Evolutionary conservation across 108 stramenopile genomes (phyloP).

Genomic region (Nitzschia putrida): DNA sequence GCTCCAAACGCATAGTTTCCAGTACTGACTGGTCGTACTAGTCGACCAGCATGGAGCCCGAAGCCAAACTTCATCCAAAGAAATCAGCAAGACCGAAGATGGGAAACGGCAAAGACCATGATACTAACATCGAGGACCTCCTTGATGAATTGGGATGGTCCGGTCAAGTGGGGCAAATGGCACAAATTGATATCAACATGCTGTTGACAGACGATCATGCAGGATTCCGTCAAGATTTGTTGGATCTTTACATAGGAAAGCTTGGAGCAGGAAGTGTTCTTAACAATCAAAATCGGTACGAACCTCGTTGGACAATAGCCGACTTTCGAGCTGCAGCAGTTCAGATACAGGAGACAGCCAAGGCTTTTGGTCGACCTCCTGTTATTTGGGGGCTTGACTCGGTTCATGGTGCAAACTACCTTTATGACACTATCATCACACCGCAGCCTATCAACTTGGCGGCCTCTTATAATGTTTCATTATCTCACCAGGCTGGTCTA

Average conservation of each 20-base stretch:
- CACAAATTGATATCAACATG: constrained; percentile 57
- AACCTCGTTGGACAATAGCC: constrained; percentile 31
- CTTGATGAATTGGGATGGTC: constrained; percentile 41
- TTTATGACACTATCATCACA: constrained; percentile 59
- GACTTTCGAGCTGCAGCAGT: constrained; percentile 42
- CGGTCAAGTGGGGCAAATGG: constrained; percentile 58
- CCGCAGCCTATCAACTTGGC: constrained; percentile 83
- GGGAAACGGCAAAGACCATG: too few relatives aligned
- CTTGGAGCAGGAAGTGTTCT: constrained; percentile 57
- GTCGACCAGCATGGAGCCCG: background rate
- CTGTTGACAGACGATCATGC: constrained; percentile 37
- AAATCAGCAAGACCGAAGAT: too few relatives aligned
- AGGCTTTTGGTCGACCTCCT: constrained; percentile 46
- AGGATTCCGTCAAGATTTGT: constrained; percentile 7
- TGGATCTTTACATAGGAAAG: constrained; percentile 51
- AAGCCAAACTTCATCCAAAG: too few relatives aligned
- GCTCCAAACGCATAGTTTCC: too few relatives aligned
- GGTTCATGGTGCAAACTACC: constrained; percentile 89
- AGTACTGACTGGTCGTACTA: background rate
- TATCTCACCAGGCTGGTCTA: constrained; percentile 54
- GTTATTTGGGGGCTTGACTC: constrained; percentile 77
- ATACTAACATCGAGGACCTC: constrained; percentile 25
- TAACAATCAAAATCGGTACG: constrained; percentile 26
- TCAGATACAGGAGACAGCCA: constrained; percentile 45
- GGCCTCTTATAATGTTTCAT: constrained; percentile 66